Conservation (phyloP, 306 rosid genomes). For the Cicer yamashitae region DNA sequence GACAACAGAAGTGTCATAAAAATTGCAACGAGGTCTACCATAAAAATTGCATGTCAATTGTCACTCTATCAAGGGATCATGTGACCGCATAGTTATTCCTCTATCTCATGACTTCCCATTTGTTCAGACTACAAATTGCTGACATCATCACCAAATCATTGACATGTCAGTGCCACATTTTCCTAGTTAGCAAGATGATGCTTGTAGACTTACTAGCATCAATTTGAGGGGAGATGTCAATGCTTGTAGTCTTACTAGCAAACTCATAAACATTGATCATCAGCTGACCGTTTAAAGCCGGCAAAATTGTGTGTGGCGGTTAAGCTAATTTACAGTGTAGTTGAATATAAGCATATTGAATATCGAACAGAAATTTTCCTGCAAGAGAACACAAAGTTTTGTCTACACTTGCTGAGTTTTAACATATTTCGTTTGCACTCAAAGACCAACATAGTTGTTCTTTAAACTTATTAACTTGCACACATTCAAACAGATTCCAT, state of each 20-base stretch:
- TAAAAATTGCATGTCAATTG: not conserved
- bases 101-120: not conserved
- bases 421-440: not conserved
- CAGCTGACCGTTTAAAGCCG: not conserved
- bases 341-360: not conserved
- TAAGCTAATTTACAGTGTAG: not conserved
- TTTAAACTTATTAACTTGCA: not conserved
- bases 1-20: not conserved
- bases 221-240: constrained; percentile 1
- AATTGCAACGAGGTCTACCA: not conserved
- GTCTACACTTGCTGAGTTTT: not conserved
- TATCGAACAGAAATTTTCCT: not conserved
- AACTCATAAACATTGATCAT: not conserved
- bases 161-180: not conserved
- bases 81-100: not conserved
- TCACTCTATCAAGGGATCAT: not conserved
- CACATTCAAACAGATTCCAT: not conserved
- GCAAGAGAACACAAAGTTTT: not conserved
- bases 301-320: not conserved
- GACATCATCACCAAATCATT: not conserved
- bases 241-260: not conserved
- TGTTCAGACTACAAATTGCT: not conserved
- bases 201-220: not conserved
- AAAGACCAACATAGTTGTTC: constrained; percentile 25
- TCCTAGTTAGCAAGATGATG: constrained; percentile 7